phyloP scores from a whole-genome alignment of 805 yeast genomes.

The Brettanomyces anomalus region DNA sequence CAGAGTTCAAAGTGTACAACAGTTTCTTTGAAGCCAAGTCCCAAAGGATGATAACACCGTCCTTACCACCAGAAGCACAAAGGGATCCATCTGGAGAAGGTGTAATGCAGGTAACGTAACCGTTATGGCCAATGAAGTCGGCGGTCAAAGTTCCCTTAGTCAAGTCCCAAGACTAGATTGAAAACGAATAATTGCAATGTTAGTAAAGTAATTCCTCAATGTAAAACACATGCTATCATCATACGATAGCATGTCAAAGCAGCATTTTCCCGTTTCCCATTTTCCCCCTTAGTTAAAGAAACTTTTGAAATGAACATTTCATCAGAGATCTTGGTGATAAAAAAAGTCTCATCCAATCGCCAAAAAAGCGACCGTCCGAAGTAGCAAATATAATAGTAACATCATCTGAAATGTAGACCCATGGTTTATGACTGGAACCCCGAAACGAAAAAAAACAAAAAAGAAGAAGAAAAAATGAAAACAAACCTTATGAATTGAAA shows the following conservation, averaged over 20 bases:
- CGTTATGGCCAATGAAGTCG: slow-evolving; percentile 98
- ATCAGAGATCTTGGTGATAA: slow-evolving; percentile 99
- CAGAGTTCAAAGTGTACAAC: slow-evolving; percentile 88
- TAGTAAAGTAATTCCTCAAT: slow-evolving; percentile 2
- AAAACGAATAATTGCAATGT: neutral
- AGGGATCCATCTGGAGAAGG: slow-evolving; percentile 99
- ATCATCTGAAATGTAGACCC: slow-evolving; percentile 51
- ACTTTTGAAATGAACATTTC: too few relatives aligned
- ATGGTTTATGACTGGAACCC: slow-evolving; percentile 1
- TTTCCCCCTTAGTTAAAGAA: too few relatives aligned
- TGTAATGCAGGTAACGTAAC: slow-evolving; percentile 94
- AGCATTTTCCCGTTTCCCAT: neutral
- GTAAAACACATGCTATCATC: too few relatives aligned
- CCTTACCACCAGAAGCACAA: slow-evolving; percentile 99
- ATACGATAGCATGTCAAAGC: too few relatives aligned
- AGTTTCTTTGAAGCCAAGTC: slow-evolving; percentile 79
- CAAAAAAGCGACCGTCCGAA: slow-evolving; percentile 73
- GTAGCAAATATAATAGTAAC: slow-evolving; percentile 91
- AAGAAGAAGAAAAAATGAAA: slow-evolving; percentile 1
- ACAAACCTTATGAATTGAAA: neutral
- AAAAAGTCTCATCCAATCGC: slow-evolving; percentile 87
- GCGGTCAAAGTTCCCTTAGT: slow-evolving; percentile 67
- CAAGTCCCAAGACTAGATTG: slow-evolving; percentile 86
- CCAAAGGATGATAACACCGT: slow-evolving; percentile 98
- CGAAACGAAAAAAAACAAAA: too few relatives aligned